Evolutionary conservation across 177 flowering plant species (phyloP).

Genomic region (Telopea speciosissima): DNA sequence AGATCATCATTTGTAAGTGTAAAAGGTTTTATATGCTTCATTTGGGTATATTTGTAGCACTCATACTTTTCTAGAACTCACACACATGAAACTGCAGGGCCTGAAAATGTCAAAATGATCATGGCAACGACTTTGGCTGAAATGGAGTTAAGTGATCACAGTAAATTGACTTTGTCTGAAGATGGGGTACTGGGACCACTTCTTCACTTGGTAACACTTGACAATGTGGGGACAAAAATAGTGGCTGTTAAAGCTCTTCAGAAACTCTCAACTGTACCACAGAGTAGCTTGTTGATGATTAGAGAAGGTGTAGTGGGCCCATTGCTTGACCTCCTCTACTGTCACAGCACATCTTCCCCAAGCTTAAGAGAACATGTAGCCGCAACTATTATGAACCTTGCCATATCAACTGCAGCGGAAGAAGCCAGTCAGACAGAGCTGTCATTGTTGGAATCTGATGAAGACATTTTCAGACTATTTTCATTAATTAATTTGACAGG

Average conservation of each 20-base stretch:
- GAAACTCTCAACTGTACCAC: slow-evolving; percentile 50
- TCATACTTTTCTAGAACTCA: neutral
- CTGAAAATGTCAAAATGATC: slow-evolving; percentile 40
- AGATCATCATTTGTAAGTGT: neutral
- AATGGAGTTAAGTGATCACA: slow-evolving; percentile 61
- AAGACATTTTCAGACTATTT: slow-evolving; percentile 48
- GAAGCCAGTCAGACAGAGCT: slow-evolving; percentile 25
- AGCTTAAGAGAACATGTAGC: slow-evolving; percentile 43
- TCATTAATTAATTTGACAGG: slow-evolving; percentile 34
- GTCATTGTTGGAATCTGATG: slow-evolving; percentile 50
- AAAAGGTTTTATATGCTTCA: neutral
- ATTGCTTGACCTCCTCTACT: slow-evolving; percentile 47
- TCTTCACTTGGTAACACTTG: slow-evolving; percentile 38
- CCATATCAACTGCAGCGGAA: slow-evolving; percentile 37
- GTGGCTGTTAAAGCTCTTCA: slow-evolving; percentile 44
- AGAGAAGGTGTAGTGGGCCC: slow-evolving; percentile 43
- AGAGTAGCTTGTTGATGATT: slow-evolving; percentile 54
- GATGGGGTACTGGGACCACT: slow-evolving; percentile 49
- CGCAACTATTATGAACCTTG: slow-evolving; percentile 53
- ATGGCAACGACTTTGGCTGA: slow-evolving; percentile 61
- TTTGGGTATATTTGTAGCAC: slow-evolving; percentile 2
- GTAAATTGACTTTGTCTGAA: slow-evolving; percentile 48
- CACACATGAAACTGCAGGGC: slow-evolving; percentile 34
- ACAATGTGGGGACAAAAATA: slow-evolving; percentile 29
- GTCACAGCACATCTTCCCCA: slow-evolving; percentile 28